Base-by-base conservation (phyloP, 2,329 filamentous ascomycete genomes). In the Penicillium sclerotigenum region DNA sequence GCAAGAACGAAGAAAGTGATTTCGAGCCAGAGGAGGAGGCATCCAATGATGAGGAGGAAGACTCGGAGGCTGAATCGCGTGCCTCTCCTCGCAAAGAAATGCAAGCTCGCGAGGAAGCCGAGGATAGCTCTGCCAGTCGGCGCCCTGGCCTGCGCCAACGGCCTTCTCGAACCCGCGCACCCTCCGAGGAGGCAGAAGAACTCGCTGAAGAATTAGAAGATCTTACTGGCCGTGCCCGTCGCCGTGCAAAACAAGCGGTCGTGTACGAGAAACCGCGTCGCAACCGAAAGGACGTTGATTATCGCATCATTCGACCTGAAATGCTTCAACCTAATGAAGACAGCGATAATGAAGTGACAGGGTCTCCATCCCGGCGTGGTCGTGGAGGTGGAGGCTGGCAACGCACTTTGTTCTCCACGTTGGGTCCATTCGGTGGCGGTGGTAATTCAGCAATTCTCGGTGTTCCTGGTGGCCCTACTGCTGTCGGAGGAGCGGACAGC, bases 351-450 rank as follows among this genome's bases (percentile, higher is more conserved):
- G 85, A 86, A 36, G 31, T 57, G 54, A 83, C 83, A 6, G 83
- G 89, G 8, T 88, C 88, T 4, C 86, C 88, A 36, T 84, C 86
- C 22, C 86, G 87, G 54, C 83, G 84, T 58, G 84, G 84, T 61
- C 85, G 88, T 36, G 82, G 78, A 36, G 82, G 79, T 29, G 77
- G 79, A 11, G 70, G 74, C 41, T 91, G 87, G 86, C 90, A 93
- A 69, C 88, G 91, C 47, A 90, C 83, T 55, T 81, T 97, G 31
- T 93, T 96, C 74, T 91, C 91, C 22, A 96, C 91, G 0, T 90
- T 88, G 69, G 94, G 94, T 9, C 94, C 94, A 2, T 97, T 99
- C 73, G 94, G 94, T 40, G 89, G 89, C 43, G 86, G 87, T 41
- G 90, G 90, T 34, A 82, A 82, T 40, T 82, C 86, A 31, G 84